Base-by-base conservation (phyloP, 2,329 filamentous ascomycete genomes). In the Ceratocystis alfenasii region DNA sequence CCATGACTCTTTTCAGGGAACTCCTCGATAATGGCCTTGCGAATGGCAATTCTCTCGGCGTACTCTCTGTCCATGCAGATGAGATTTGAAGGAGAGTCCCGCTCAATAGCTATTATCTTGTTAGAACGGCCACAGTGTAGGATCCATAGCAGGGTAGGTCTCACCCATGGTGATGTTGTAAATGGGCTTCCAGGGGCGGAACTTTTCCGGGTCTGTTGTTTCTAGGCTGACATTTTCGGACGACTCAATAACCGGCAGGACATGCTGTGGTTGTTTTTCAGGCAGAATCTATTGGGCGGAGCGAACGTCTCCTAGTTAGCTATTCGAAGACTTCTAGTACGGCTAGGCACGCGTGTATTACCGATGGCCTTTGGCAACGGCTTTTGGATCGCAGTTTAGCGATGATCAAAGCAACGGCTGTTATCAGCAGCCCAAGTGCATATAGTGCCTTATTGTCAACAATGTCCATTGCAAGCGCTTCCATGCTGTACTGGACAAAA, bases 101-200 rank as follows among this genome's bases (percentile, higher is more conserved):
- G 73, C 28, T 76, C 76, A 2, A 82, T 71, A 2, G 75, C 80
- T 81, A 67, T 8, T 3, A n/a, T 61, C n/a, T 28, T 50, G 44
- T 65, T 46, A 55, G 48, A 25, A 57, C 8, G 5, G 7, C 20
- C 7, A 41, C 57, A 59, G 6, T 17, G 59, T 20, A 5, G 15
- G 45, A 15, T 5, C 15, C 10, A 5, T 30, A 3, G 15, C 44
- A 22, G 17, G 15, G 41, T 25, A 46, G 30, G 20, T 10, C 71
- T 41, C 69, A 79, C 80, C 80, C 80, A 83, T 83, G 0, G 79
- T 81, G 67, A 83, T 81, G 69, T 82, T 74, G 69, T 81, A 83
- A 2, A 76, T 75, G 0, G 79, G 76, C 71, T 81, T 82, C 71
- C 81, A 82, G 0, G 79, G 80, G 1, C 80, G 74, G 45, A 79